Evolutionary conservation across 169 alveolate genomes (phyloP).

Genomic region (Plasmodium inui): DNA sequence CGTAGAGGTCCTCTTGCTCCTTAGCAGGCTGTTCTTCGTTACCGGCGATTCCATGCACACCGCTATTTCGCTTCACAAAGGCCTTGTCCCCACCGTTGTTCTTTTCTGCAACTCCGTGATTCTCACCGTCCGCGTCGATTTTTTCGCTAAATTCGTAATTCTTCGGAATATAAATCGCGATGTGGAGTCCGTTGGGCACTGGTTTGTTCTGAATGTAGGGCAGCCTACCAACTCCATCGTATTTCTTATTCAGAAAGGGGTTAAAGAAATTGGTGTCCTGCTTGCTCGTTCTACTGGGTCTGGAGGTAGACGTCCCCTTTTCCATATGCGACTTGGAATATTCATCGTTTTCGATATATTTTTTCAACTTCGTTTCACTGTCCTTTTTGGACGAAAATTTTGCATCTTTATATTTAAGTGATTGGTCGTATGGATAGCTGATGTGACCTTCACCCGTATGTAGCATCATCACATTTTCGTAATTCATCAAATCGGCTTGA

Average conservation of each 20-base stretch:
- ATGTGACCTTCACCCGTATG: background rate
- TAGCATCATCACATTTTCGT: constrained; percentile 1
- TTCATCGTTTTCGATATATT: constrained; percentile 2
- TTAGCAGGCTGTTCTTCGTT: background rate
- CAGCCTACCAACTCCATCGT: constrained; percentile 64
- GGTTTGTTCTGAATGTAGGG: constrained; percentile 74
- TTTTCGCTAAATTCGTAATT: constrained; percentile 20
- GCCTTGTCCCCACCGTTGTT: background rate
- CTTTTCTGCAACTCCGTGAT: background rate
- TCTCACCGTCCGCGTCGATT: background rate
- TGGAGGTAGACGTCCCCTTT: background rate
- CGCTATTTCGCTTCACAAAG: background rate
- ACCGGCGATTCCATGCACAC: background rate
- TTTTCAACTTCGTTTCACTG: background rate
- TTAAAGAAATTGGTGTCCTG: constrained; percentile 42
- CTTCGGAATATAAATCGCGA: constrained; percentile 48
- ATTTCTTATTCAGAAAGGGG: constrained; percentile 65
- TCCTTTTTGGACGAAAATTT: background rate
- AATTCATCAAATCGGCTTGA: constrained; percentile 11
- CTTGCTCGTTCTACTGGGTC: constrained; percentile 6
- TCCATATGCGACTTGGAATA: background rate
- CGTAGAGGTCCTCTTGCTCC: constrained; percentile 21
- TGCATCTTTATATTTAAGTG: background rate
- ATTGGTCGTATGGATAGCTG: background rate
- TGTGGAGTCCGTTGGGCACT: constrained; percentile 57